Percentiles rank a stretch among this genome's conserved stretches.
Evolutionary conservation across 768 basidiomycete species (phyloP).

Genomic region (Amyloporia xantha): DNA sequence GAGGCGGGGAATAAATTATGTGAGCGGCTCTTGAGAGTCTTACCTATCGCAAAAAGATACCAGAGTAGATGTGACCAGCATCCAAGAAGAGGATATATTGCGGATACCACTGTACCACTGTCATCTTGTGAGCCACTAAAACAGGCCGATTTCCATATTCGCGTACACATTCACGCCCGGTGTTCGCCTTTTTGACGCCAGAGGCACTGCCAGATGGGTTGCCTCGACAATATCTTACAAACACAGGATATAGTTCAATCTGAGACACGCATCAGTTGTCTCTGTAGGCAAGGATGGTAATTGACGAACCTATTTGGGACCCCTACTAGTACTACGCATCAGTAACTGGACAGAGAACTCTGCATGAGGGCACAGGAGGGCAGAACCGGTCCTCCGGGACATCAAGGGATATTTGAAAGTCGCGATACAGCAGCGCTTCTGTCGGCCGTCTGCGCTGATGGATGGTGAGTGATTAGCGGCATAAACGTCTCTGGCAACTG

Average conservation of each 20-base stretch:
- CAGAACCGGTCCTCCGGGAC: slow-evolving; percentile 74
- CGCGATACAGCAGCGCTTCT: slow-evolving; percentile 64
- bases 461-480: too few species aligned
- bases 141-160: background rate
- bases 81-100: slow-evolving; percentile 79
- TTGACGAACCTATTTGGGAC: slow-evolving; percentile 61
- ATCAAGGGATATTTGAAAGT: slow-evolving; percentile 58
- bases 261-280: slow-evolving; percentile 19
- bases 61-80: slow-evolving; percentile 48
- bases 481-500: too few species aligned
- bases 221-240: slow-evolving; percentile 59
- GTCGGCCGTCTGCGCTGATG: slow-evolving; percentile 57
- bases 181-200: slow-evolving; percentile 20
- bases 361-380: slow-evolving; percentile 69
- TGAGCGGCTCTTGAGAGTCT: too few species aligned
- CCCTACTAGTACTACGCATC: slow-evolving; percentile 32
- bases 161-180: slow-evolving; percentile 70
- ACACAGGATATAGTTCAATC: slow-evolving; percentile 86
- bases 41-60: slow-evolving; percentile 68
- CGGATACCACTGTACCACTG: slow-evolving; percentile 88
- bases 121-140: background rate
- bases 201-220: slow-evolving; percentile 14
- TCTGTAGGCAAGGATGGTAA: background rate
- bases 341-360: background rate
- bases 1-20: background rate